A percentile compares a stretch with the other conserved stretches of the same genome.
phyloP scores from a whole-genome alignment of 2,329 filamentous ascomycete species.

The Fusarium keratoplasticum region DNA sequence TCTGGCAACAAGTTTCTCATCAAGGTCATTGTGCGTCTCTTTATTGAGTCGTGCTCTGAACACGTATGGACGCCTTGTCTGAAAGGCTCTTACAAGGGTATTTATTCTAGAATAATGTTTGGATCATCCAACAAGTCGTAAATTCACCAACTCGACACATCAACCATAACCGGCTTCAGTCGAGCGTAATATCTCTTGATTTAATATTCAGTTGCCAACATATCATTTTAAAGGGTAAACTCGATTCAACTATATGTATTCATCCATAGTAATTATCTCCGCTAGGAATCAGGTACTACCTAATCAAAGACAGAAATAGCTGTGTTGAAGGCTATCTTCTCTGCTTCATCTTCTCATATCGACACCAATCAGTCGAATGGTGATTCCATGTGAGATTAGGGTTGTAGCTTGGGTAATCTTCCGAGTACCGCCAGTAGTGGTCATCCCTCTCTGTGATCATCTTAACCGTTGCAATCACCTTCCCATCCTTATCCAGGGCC shows the following conservation, averaged over 20 bases:
- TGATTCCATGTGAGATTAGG: not conserved
- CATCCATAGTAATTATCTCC: not conserved
- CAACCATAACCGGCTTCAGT: not conserved
- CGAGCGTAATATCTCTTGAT: not conserved
- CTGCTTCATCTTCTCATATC: not conserved
- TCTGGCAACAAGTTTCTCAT: not conserved
- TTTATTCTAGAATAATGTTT: not conserved
- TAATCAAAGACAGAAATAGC: not conserved
- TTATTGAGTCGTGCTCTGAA: not conserved
- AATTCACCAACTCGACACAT: not conserved
- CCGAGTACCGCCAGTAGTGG: not conserved
- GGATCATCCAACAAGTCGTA: not conserved
- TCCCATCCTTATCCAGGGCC: not conserved
- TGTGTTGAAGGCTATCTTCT: not conserved
- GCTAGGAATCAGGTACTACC: not conserved
- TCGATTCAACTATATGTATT: not conserved
- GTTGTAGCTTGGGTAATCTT: not conserved
- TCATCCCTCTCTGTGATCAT: not conserved
- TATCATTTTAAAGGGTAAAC: not conserved
- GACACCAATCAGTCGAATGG: not conserved
- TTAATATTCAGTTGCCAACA: not conserved
- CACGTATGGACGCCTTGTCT: not conserved
- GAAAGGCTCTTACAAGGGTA: not conserved
- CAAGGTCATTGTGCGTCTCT: not conserved
- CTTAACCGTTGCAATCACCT: not conserved